A percentile compares a stretch with the other conserved stretches of the same genome.
These are phyloP conservation scores for Yamadazyma buinensis DNA, from an alignment of 1,139 yeast genomes.

Conservation along the genomic window DNA sequence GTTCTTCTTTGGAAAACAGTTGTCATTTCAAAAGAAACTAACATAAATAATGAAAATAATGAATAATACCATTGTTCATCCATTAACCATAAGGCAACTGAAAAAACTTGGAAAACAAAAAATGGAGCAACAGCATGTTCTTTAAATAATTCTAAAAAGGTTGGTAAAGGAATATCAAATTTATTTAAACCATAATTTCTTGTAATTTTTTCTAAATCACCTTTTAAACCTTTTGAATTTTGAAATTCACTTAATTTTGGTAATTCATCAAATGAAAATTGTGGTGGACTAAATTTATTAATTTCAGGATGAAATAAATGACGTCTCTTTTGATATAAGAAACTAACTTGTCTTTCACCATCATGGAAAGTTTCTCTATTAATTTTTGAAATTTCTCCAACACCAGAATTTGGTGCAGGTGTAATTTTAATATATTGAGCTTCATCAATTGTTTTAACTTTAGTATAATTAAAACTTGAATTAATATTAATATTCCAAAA, in stretches of 20 bases:
- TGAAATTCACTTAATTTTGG: conserved; percentile 63
- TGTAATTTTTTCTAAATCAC: conserved; percentile 50
- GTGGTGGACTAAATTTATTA: conserved; percentile 73
- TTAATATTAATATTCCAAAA: conserved; percentile 83
- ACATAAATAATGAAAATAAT: conserved; percentile 85
- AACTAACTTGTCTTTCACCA: conserved; percentile 62
- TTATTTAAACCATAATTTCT: conserved; percentile 78
- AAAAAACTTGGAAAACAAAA: conserved; percentile 92
- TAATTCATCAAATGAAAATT: conserved; percentile 62
- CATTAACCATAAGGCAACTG: conserved; percentile 93
- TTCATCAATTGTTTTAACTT: conserved; percentile 48
- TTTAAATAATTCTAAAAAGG: conserved; percentile 83
- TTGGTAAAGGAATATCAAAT: conserved; percentile 94
- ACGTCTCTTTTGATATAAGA: conserved; percentile 89
- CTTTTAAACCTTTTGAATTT: conserved; percentile 56
- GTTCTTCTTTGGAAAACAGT: conserved; percentile 94
- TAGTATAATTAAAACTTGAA: conserved; percentile 64
- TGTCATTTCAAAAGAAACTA: conserved; percentile 89
- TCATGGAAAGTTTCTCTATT: conserved; percentile 56
- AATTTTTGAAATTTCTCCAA: conserved; percentile 73
- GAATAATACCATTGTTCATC: conserved; percentile 98
- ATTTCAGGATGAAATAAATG: conserved; percentile 62
- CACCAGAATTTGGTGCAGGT: conserved; percentile 84
- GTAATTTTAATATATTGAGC: conserved; percentile 73
- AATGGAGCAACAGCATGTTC: conserved; percentile 99